These are phyloP conservation scores for Serendipita vermifera DNA, from an alignment of 768 basidiomycete species.

Conservation along the genomic window DNA sequence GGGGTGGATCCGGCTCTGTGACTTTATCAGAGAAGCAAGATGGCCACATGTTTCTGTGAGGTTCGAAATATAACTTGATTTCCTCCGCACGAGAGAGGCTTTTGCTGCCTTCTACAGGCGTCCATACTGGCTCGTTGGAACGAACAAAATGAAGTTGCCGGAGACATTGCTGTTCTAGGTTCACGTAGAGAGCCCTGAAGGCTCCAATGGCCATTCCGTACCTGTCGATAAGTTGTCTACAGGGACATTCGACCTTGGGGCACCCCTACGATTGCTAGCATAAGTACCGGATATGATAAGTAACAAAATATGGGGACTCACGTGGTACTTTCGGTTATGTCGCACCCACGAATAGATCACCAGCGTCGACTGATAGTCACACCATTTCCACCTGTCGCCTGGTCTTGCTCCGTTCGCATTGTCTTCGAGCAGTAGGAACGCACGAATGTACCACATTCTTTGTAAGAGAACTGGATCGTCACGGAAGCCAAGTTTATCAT, in stretches of 20 bases:
- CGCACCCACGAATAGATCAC: slow-evolving; percentile 3
- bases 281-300: too few relatives aligned
- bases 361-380: not conserved
- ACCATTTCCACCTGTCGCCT: not conserved
- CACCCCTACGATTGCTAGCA: too few relatives aligned
- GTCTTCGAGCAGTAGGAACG: not conserved
- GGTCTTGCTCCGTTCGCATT: not conserved
- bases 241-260: too few relatives aligned
- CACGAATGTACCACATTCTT: not conserved
- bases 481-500: not conserved
- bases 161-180: not conserved
- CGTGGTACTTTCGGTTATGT: slow-evolving; percentile 1
- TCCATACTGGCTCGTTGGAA: not conserved
- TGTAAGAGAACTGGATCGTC: not conserved
- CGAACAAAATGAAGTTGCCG: not conserved
- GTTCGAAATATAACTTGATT: not conserved
- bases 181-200: not conserved
- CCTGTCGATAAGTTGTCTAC: not conserved
- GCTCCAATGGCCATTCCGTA: not conserved
- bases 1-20: too few relatives aligned
- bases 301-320: not conserved
- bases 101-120: not conserved
- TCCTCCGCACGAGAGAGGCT: not conserved
- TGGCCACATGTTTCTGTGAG: too few relatives aligned
- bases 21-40: too few relatives aligned